Evolutionary conservation across 2,329 filamentous ascomycete species (phyloP).

Genomic region (Epichloe uncinata): DNA sequence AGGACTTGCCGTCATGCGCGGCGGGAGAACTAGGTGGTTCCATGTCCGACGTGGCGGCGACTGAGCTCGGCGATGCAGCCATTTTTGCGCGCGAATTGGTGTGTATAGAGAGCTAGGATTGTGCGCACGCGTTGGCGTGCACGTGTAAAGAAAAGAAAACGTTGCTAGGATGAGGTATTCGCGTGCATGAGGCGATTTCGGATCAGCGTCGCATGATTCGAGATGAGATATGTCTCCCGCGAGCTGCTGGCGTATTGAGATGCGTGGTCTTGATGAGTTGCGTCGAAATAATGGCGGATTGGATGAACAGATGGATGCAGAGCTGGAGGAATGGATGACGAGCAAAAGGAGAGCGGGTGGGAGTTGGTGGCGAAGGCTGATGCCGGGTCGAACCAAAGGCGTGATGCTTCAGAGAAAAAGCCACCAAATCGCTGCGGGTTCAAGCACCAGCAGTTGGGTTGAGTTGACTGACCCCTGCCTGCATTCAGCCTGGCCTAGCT

Average conservation of each 20-base stretch:
- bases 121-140: neutral
- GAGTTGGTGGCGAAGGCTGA: neutral
- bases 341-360: no score
- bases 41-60: slow-evolving; percentile 29
- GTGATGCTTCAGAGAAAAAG: neutral
- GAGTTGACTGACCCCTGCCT: no score
- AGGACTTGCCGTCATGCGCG: slow-evolving; percentile 30
- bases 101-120: neutral
- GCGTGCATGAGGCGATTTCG: slow-evolving; percentile 3
- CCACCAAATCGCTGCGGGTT: no score
- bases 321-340: neutral
- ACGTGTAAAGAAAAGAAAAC: neutral
- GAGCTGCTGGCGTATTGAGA: neutral
- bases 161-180: neutral
- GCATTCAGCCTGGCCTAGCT: no score
- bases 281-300: no score
- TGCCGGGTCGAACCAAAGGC: slow-evolving; percentile 2
- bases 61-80: slow-evolving; percentile 28
- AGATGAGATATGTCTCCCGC: neutral
- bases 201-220: slow-evolving; percentile 10
- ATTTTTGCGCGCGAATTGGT: slow-evolving; percentile 13
- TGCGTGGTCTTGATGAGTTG: neutral
- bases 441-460: no score
- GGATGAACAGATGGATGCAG: no score
- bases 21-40: slow-evolving; percentile 34